Percentiles rank a stretch among this genome's conserved stretches.
Conservation (phyloP, 106 monocot genomes). For the Amphibolis antarctica region DNA sequence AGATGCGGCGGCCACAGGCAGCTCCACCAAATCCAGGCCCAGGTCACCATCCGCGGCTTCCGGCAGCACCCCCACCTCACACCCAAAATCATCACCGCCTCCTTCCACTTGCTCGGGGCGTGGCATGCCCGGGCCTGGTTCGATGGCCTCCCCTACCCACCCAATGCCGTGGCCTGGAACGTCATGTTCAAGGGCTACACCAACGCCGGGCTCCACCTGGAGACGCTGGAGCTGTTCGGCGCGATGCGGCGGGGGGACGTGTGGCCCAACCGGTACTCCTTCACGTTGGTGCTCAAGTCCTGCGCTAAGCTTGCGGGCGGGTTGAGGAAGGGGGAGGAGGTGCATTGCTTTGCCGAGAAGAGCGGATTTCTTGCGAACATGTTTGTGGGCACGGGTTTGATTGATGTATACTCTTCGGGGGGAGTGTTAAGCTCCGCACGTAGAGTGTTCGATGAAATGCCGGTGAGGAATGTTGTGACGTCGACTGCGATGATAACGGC, state of each 20-base stretch:
- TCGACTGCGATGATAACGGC: constrained; percentile 32
- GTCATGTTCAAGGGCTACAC: constrained; percentile 44
- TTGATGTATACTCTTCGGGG: constrained; percentile 36
- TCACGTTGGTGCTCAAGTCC: constrained; percentile 44
- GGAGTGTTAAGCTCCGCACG: constrained; percentile 3
- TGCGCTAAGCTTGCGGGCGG: constrained; percentile 10
- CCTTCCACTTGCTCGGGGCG: constrained; percentile 8
- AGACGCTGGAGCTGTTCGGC: constrained; percentile 24
- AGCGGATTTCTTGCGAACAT: constrained; percentile 30
- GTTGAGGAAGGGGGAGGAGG: constrained; percentile 15
- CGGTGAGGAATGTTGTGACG: constrained; percentile 31
- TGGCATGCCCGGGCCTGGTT: constrained; percentile 26
- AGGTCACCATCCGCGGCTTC: constrained; percentile 32
- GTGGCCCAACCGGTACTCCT: constrained; percentile 30
- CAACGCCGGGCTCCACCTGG: constrained; percentile 4
- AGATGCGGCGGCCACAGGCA: constrained; percentile 11
- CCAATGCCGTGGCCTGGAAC: constrained; percentile 31
- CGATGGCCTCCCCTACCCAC: constrained; percentile 14
- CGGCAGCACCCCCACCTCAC: constrained; percentile 18
- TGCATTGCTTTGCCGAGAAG: constrained; percentile 32
- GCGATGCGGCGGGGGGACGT: constrained; percentile 29
- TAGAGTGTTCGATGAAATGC: constrained; percentile 44
- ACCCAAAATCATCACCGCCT: constrained; percentile 21
- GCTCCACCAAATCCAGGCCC: constrained; percentile 35
- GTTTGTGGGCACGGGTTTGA: constrained; percentile 37